phyloP scores from a whole-genome alignment of 352 stramenopile species.

The Pythium vanterpoolii region DNA sequence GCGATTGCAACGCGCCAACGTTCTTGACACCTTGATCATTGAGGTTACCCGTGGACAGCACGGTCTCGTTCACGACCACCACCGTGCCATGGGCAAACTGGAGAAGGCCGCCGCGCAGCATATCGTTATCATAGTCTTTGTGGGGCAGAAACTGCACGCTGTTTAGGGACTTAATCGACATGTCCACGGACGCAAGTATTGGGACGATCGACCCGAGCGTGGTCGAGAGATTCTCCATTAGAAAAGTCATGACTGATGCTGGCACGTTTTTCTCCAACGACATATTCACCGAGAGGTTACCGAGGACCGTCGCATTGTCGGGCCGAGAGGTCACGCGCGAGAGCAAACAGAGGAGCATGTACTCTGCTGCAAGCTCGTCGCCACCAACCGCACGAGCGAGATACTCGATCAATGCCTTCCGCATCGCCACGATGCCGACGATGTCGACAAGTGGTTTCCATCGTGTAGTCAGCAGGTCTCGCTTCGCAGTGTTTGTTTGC shows the following conservation, averaged over 20 bases:
- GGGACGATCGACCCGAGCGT: conserved; percentile 49
- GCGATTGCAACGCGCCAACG: conserved; percentile 58
- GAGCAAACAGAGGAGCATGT: conserved; percentile 62
- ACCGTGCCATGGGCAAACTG: conserved; percentile 67
- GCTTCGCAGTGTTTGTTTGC: conserved; percentile 33
- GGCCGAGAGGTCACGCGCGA: conserved; percentile 71
- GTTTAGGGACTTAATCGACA: conserved; percentile 65
- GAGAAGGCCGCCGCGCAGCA: conserved; percentile 44
- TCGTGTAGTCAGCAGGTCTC: conserved; percentile 32
- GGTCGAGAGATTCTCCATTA: conserved; percentile 28
- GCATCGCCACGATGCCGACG: conserved; percentile 25
- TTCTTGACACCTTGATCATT: conserved; percentile 76
- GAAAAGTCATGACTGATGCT: not conserved
- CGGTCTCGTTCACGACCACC: conserved; percentile 67
- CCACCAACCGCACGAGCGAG: conserved; percentile 36
- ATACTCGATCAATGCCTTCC: conserved; percentile 37
- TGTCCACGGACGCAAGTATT: conserved; percentile 42
- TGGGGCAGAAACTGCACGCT: conserved; percentile 55
- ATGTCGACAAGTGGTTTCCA: conserved; percentile 29
- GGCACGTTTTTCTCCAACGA: conserved; percentile 21
- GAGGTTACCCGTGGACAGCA: conserved; percentile 57
- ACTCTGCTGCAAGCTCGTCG: conserved; percentile 61
- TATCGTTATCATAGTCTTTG: conserved; percentile 77
- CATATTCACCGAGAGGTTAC: conserved; percentile 75
- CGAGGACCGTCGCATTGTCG: conserved; percentile 56